phyloP scores from a whole-genome alignment of 148 eudicot species.

The Fagopyrum homotropicum region DNA sequence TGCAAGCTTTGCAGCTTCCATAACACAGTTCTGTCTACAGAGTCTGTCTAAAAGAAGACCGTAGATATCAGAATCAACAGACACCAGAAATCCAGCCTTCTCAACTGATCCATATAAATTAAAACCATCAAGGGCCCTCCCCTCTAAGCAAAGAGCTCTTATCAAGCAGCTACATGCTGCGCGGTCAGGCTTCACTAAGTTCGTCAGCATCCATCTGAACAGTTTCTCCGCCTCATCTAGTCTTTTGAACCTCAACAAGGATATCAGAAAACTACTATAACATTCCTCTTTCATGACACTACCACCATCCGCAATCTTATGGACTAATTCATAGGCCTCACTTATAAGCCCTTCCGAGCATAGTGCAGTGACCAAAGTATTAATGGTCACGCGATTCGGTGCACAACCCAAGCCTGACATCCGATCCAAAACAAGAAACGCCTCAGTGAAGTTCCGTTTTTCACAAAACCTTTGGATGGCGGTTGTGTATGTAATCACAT shows the following conservation, averaged over 20 bases:
- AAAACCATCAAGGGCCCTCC: conserved; percentile 57
- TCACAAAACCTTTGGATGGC: conserved; percentile 57
- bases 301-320: conserved; percentile 36
- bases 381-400: conserved; percentile 66
- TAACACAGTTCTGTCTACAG: conserved; percentile 29
- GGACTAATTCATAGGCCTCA: conserved; percentile 46
- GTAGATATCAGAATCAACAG: conserved; percentile 57
- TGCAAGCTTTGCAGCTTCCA: conserved; percentile 44
- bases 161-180: conserved; percentile 51
- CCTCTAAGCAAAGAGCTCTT: conserved; percentile 35
- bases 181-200: conserved; percentile 51
- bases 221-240: conserved; percentile 53
- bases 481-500: conserved; percentile 62
- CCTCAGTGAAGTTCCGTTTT: conserved; percentile 45
- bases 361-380: conserved; percentile 52
- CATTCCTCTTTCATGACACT: conserved; percentile 41
- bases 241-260: conserved; percentile 38
- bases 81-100: conserved; percentile 30
- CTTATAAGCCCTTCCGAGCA: conserved; percentile 48
- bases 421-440: conserved; percentile 50
- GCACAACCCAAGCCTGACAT: conserved; percentile 38
- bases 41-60: conserved; percentile 56
- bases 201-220: conserved; percentile 52
- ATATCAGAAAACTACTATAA: conserved; percentile 52
- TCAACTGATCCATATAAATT: conserved; percentile 36